Percentiles rank a stretch among this genome's conserved stretches.
Conservation (phyloP, 202 grass and related monocot species). For the Hordeum pubiflorum region DNA sequence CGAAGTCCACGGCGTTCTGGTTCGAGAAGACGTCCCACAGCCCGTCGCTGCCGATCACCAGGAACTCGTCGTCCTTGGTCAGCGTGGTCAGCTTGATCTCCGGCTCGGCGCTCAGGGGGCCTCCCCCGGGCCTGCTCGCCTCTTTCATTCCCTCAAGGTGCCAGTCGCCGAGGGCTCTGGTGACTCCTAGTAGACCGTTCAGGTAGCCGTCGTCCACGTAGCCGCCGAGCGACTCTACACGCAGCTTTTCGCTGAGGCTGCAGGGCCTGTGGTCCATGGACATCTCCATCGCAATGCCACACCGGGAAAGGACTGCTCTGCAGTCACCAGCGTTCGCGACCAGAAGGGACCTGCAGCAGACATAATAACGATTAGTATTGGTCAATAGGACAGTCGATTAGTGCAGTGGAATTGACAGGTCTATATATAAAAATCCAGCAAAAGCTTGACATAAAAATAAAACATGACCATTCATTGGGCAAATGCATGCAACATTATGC, state of each 20-base stretch:
- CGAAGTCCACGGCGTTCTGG: conserved; percentile 76
- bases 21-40: conserved; percentile 92
- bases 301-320: conserved; percentile 78
- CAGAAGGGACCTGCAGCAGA: conserved; percentile 58
- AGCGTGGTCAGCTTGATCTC: conserved; percentile 72
- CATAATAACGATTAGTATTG: not conserved
- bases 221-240: conserved; percentile 64
- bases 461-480: too few species aligned
- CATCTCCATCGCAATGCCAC: conserved; percentile 67
- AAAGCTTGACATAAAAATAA: not conserved
- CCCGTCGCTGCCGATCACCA: conserved; percentile 81
- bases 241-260: conserved; percentile 51
- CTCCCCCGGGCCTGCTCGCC: conserved; percentile 20
- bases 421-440: not conserved
- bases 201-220: conserved; percentile 83
- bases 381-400: not conserved
- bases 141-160: conserved; percentile 88
- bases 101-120: conserved; percentile 77
- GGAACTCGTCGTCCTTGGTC: conserved; percentile 80
- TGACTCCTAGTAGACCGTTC: conserved; percentile 65
- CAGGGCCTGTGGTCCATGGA: conserved; percentile 79
- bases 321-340: conserved; percentile 91
- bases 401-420: not conserved
- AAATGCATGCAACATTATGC: not conserved
- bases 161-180: conserved; percentile 84